Evolutionary conservation across 805 yeast species (phyloP), one percentile per base, ranked within the genome.

Genomic region (Schwanniomyces occidentalis): DNA sequence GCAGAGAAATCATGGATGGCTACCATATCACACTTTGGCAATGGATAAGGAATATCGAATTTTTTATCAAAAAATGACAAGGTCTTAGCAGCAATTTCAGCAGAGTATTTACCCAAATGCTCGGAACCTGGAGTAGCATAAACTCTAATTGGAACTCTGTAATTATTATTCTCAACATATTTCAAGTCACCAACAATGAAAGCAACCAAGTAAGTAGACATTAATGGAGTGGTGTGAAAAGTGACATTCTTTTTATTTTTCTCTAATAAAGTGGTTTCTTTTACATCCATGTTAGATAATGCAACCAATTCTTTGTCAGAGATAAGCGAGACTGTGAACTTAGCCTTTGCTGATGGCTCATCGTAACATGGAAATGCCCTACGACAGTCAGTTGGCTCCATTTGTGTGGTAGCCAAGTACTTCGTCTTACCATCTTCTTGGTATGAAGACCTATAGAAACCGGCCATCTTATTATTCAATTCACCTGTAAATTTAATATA

Each of bases 281-380:
- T 71, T 17, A 70, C 81, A 55, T 80, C 84, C 87, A 80, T 81
- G 63, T 82, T 82, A 22, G 86, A 80, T 51, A 82, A 68, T 48
- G 80, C 77, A 26, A 82, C 80, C 48, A 79, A 65, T 20, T 67
- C 56, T 43, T 69, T 65, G 44, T 71, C 72, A 30, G 84, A 75
- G 39, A 82, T 69, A 54, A 85, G 68, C 24, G 80, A 64, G 39
- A 85, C 68, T 37, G 78, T 82, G 51, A 82, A 85, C 32, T 78
- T 69, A 16, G 93, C 87, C 64, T 85, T 85, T 40, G 82, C 71
- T 37, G 85, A 78, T 15, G 95, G 95, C 57, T 85, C 93, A 60
- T 85, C 95, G 51, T 81, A 83, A 54, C 85, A 84, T 21, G 95
- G 95, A 72, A 85, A 85, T 7, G 93, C 93, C 51, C 88, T 75